phyloP scores from a whole-genome alignment of 805 yeast species.

The Kazachstania kunashirensis region DNA sequence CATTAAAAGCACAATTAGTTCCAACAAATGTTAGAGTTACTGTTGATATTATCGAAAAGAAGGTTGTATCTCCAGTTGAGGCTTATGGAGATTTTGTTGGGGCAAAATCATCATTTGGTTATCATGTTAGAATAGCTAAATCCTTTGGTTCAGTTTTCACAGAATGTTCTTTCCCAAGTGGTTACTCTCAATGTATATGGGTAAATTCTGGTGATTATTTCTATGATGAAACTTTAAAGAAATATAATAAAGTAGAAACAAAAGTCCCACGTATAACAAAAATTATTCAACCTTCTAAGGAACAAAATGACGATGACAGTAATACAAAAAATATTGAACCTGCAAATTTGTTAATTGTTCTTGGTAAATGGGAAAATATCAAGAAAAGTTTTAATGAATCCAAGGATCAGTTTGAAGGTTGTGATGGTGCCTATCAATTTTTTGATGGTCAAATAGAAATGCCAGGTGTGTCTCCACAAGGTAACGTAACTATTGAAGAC shows the following conservation, averaged over 20 bases:
- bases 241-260: conserved; percentile 14
- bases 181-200: conserved; percentile 60
- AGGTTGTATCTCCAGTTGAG: conserved; percentile 57
- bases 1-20: conserved; percentile 48
- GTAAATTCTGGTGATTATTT: conserved; percentile 61
- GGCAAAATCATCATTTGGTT: conserved; percentile 56
- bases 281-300: conserved; percentile 11
- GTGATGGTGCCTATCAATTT: conserved; percentile 47
- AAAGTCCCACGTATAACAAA: conserved; percentile 23
- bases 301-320: conserved; percentile 14
- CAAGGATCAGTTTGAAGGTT: conserved; percentile 40
- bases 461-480: conserved; percentile 40
- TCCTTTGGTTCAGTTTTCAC: conserved; percentile 58
- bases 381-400: conserved; percentile 40
- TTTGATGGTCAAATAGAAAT: conserved; percentile 55
- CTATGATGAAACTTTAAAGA: conserved; percentile 24
- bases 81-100: conserved; percentile 60
- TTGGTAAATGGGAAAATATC: conserved; percentile 55
- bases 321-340: conserved; percentile 11
- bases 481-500: conserved; percentile 51
- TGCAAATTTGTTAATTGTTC: conserved; percentile 40
- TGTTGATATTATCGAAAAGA: conserved; percentile 51
- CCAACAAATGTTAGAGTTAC: conserved; percentile 78
- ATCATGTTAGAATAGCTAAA: conserved; percentile 59
- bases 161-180: conserved; percentile 52